Evolutionary conservation across 2,329 filamentous ascomycete species (phyloP).

Genomic region (Colletotrichum neosansevieriae): DNA sequence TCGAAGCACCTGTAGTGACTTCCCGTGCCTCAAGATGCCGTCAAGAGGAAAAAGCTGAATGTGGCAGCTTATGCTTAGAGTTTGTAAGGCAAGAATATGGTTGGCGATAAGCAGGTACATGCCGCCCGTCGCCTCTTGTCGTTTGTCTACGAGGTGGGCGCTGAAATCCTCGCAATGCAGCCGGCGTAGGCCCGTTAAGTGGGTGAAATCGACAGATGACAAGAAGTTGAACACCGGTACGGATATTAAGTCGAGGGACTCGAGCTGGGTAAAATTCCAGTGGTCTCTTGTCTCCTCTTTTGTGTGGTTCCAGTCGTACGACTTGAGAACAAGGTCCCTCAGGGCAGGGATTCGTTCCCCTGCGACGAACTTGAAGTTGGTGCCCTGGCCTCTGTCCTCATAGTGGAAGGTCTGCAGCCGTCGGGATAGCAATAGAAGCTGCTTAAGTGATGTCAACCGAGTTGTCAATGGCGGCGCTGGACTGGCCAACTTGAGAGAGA

Average conservation of each 20-base stretch:
- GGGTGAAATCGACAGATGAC: constrained; percentile 52
- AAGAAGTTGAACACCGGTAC: constrained; percentile 61
- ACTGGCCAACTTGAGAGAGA: constrained; percentile 55
- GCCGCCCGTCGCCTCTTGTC: constrained; percentile 53
- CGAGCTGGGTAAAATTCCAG: constrained; percentile 61
- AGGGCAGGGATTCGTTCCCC: constrained; percentile 59
- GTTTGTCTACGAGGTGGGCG: constrained; percentile 53
- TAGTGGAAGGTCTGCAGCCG: constrained; percentile 56
- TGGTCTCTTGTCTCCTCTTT: constrained; percentile 52
- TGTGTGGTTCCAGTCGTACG: constrained; percentile 63
- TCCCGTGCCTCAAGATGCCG: constrained; percentile 53
- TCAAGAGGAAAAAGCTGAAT: constrained; percentile 55
- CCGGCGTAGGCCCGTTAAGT: constrained; percentile 52
- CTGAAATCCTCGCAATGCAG: constrained; percentile 60
- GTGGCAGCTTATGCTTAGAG: constrained; percentile 57
- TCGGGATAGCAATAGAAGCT: constrained; percentile 53
- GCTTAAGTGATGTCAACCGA: constrained; percentile 56
- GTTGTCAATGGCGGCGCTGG: constrained; percentile 56
- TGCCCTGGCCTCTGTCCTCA: constrained; percentile 59
- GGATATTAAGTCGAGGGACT: constrained; percentile 55
- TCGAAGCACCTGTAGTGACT: constrained; percentile 52
- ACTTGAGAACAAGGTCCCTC: constrained; percentile 55
- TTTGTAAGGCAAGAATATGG: constrained; percentile 52
- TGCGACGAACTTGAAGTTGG: constrained; percentile 54
- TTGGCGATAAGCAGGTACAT: constrained; percentile 54